Evolutionary conservation across 2,329 filamentous ascomycete genomes (phyloP).

Genomic region (Nemania sp.): DNA sequence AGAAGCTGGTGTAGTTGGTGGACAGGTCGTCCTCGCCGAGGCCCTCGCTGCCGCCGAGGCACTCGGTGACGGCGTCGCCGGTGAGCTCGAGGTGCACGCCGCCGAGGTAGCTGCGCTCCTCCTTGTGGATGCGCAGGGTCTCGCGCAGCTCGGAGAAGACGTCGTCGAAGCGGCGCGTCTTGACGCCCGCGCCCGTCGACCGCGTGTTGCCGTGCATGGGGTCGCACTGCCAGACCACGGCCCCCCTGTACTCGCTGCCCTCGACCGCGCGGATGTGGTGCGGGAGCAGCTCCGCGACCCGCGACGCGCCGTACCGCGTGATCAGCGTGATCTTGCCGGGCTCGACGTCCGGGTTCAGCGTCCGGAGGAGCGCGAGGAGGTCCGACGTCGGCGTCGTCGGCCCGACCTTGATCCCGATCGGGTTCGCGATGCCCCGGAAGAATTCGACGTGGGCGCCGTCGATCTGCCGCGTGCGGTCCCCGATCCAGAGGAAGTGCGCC

Average conservation of each 20-base stretch:
- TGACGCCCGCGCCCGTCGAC: conserved; percentile 75
- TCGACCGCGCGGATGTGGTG: conserved; percentile 88
- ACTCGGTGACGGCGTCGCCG: conserved; percentile 95
- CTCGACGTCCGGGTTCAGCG: conserved; percentile 81
- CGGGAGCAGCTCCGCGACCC: conserved; percentile 76
- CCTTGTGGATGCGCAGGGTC: conserved; percentile 82
- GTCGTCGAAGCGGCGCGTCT: conserved; percentile 88
- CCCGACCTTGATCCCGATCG: conserved; percentile 94
- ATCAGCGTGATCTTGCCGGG: conserved; percentile 95
- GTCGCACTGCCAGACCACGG: conserved; percentile 96
- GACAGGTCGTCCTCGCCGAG: conserved; percentile 86
- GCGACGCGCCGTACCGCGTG: conserved; percentile 85
- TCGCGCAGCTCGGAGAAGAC: conserved; percentile 87
- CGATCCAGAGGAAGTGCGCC: conserved; percentile 97
- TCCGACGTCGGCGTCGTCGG: conserved; percentile 80
- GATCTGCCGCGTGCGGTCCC: conserved; percentile 91
- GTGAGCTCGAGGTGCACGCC: conserved; percentile 95
- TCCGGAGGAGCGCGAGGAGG: conserved; percentile 77
- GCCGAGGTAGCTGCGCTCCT: conserved; percentile 83
- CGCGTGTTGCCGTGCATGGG: conserved; percentile 92
- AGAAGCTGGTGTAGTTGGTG: conserved; percentile 93
- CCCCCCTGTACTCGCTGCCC: conserved; percentile 66
- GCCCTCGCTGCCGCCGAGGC: conserved; percentile 85
- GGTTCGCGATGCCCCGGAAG: conserved; percentile 94
- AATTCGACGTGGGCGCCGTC: conserved; percentile 96